Evolutionary conservation across 148 eudicot genomes (phyloP), one percentile per base, ranked within the genome.

Genomic region (Euryodendron excelsum): DNA sequence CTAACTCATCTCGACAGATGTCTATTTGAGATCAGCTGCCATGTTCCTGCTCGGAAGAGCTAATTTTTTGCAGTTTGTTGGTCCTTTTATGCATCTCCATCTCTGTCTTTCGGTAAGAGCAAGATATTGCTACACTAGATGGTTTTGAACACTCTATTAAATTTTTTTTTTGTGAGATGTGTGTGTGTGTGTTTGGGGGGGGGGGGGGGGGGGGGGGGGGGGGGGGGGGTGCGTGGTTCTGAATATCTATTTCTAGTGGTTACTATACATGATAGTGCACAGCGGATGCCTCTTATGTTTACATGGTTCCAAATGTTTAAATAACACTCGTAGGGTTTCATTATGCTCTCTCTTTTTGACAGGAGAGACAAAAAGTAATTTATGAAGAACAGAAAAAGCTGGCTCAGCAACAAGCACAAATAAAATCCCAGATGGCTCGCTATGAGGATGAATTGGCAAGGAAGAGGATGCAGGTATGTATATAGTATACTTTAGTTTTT

Each of bases 371-470:
- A 79, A 86, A 79, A 78, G 97, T 96, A 45, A 81, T 87, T 75
- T 91, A 91, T 77, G 97, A 93, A 3, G 99, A 93, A 69, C 97
- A 93, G 87, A 92, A 91, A 74, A 93, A 93, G 82, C 75, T 96
- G 55, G 86, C 89, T 74, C 93, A 96, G 88, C 90, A 82, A 75
- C 91, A 88, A 61, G 93, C 93, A 15, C 92, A 96, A 74, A 80
- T 84, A 36, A 96, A 96, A 84, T 85, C 92, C 17, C 90, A 93
- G 83, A 89, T 93, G 94, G 94, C 93, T 67, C 88, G 87, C 10
- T 91, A 96, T 73, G 98, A 96, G 81, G 97, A 96, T 84, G 97
- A 93, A 61, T 82, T 96, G 82, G 89, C 91, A 34, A 90, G 92
- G 79, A 96, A 90, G 82, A 89, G 93, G 80, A 91, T 88, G 97